Conservation (phyloP, 345 rosid species). For the Pugionium cornutum region DNA sequence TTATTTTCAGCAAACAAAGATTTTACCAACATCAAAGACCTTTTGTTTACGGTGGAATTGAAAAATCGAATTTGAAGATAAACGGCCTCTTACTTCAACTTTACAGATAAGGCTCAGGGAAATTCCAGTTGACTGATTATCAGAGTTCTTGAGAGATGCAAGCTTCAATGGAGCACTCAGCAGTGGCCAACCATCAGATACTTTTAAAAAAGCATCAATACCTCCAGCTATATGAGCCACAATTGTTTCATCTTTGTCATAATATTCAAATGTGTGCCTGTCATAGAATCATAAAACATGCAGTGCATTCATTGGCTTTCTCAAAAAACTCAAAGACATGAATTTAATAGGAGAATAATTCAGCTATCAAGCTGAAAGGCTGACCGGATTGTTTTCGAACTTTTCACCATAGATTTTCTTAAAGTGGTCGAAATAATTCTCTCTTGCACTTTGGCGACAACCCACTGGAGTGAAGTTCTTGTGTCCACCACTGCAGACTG, state of each 20-base stretch:
- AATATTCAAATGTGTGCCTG: slow-evolving; percentile 73
- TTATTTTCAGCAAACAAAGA: neutral
- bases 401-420: slow-evolving; percentile 55
- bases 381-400: slow-evolving; percentile 64
- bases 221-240: slow-evolving; percentile 61
- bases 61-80: neutral
- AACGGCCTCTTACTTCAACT: slow-evolving; percentile 56
- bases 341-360: neutral
- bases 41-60: neutral
- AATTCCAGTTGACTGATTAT: slow-evolving; percentile 50
- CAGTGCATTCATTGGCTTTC: slow-evolving; percentile 7
- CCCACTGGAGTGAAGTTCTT: slow-evolving; percentile 64
- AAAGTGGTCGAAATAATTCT: slow-evolving; percentile 63
- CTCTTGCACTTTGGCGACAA: slow-evolving; percentile 65
- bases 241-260: slow-evolving; percentile 63
- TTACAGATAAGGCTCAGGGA: slow-evolving; percentile 58
- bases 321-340: slow-evolving; percentile 17
- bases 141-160: slow-evolving; percentile 47
- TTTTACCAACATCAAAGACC: neutral
- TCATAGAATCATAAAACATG: slow-evolving; percentile 22
- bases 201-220: slow-evolving; percentile 61
- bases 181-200: slow-evolving; percentile 73
- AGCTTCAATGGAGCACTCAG: slow-evolving; percentile 37
- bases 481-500: slow-evolving; percentile 45
- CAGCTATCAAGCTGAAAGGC: slow-evolving; percentile 25